These are phyloP conservation scores for Dryadomyces quercus-mongolicae DNA, from an alignment of 2,329 filamentous ascomycete species.

Conservation along the genomic window DNA sequence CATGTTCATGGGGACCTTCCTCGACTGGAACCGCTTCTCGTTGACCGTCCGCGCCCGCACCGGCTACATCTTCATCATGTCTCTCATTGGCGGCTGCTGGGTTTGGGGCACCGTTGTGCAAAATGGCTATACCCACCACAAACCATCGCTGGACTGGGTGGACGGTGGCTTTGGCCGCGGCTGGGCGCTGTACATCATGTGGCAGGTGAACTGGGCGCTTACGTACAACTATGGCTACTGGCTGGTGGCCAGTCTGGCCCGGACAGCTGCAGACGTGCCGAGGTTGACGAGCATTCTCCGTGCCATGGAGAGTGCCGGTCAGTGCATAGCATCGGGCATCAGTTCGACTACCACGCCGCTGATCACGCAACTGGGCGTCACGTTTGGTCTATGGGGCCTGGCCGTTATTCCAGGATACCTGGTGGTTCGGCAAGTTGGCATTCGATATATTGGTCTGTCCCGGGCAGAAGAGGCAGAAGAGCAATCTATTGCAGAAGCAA, in stretches of 20 bases:
- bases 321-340: neutral
- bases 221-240: constrained; percentile 3
- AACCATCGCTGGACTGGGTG: neutral
- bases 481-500: too few species aligned
- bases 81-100: constrained; percentile 1
- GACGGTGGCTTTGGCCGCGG: constrained; percentile 1
- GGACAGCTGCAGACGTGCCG: neutral
- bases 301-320: neutral
- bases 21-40: constrained; percentile 17
- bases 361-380: neutral
- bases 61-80: neutral
- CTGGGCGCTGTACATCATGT: constrained; percentile 1
- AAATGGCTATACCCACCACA: neutral
- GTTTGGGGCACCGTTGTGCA: neutral
- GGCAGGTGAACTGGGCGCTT: constrained; percentile 1
- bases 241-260: neutral
- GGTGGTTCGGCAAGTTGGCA: neutral
- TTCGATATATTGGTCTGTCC: neutral
- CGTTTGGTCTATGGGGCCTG: neutral
- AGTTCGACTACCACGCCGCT: neutral
- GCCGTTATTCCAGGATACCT: neutral
- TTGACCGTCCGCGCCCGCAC: neutral
- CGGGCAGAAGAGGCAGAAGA: neutral
- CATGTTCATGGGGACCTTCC: constrained; percentile 36
- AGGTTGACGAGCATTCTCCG: neutral